Evolutionary conservation across 2,329 filamentous ascomycete genomes (phyloP), one percentile per base, ranked within the genome.

Genomic region (Aschersonia sp.): DNA sequence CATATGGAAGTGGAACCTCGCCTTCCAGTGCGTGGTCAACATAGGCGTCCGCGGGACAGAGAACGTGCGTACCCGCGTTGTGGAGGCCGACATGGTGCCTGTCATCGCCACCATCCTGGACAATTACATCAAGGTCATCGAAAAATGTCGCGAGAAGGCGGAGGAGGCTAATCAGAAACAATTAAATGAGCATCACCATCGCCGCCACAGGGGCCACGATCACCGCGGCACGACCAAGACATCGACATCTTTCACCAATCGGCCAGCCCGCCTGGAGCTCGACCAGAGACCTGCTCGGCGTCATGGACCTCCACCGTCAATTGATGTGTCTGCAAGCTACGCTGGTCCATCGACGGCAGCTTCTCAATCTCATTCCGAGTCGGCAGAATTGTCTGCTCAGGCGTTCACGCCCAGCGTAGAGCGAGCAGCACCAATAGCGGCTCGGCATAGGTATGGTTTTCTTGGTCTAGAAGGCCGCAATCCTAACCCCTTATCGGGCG

Each of bases 1-100:
- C 65, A 95, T 95, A 86, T 98, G 92, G 92, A 97, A 97, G 68
- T 98, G 92, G 92, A 98, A 95, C 61, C 76, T 98, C 52, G 92
- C 92, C 47, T 98, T 98, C 65, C 92, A 97, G 67, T 98, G 92
- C 65, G 89, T 97, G 54, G 92, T 98, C 62, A 98, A 98, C 66
- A 97, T 98, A 61, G 92, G 92, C 49, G 90, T 98, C 50, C 80
- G 92, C 56, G 92, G 92, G 50, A 95, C 92, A 10, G 92, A 98
- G 69, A 82, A 79, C 55, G 92, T 98, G 50, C 80, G 92, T 56
- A 97, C 92, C 49, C 78, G 92, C 54, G 90, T 98, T 3, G 92
- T 98, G 46, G 92, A 98, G 68, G 92, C 92, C 52, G 92, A 98
- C 66, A 95, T 98, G 86, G 92, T 98, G 4, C 92, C 92, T 2